Percentiles rank a stretch among this genome's conserved stretches.
phyloP scores from a whole-genome alignment of 75 land plant species.

The Cupressus sempervirens region DNA sequence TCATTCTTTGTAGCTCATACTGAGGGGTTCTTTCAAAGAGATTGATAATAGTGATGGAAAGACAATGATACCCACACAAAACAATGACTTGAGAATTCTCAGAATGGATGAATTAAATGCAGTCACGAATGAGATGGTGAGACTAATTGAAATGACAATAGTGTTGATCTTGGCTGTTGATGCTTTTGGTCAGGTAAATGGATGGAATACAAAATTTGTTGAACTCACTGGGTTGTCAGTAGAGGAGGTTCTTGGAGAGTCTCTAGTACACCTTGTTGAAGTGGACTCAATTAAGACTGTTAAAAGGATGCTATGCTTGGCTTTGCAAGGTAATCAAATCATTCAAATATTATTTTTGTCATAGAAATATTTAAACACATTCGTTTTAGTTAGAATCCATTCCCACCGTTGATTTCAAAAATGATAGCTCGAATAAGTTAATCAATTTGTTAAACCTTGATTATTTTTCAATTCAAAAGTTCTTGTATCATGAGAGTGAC shows the following conservation, averaged over 20 bases:
- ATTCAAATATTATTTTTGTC: background rate
- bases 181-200: conserved; percentile 63
- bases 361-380: background rate
- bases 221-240: conserved; percentile 74
- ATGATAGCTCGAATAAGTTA: background rate
- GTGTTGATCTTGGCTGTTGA: conserved; percentile 84
- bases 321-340: conserved; percentile 55
- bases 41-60: conserved; percentile 37
- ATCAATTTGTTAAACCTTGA: background rate
- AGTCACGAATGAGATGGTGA: conserved; percentile 86
- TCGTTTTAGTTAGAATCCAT: background rate
- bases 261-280: conserved; percentile 50
- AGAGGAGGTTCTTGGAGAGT: conserved; percentile 56
- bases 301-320: conserved; percentile 55
- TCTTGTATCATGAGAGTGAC: background rate
- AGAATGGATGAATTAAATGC: conserved; percentile 64
- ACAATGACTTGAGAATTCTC: conserved; percentile 43
- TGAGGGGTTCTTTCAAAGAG: conserved; percentile 68
- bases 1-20: conserved; percentile 83
- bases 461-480: background rate
- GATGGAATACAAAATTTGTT: conserved; percentile 83
- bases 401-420: background rate
- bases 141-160: conserved; percentile 77
- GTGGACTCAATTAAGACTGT: conserved; percentile 48
- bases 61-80: conserved; percentile 51